phyloP scores from a whole-genome alignment of 441 rosid genomes.

The Adansonia gregorii region DNA sequence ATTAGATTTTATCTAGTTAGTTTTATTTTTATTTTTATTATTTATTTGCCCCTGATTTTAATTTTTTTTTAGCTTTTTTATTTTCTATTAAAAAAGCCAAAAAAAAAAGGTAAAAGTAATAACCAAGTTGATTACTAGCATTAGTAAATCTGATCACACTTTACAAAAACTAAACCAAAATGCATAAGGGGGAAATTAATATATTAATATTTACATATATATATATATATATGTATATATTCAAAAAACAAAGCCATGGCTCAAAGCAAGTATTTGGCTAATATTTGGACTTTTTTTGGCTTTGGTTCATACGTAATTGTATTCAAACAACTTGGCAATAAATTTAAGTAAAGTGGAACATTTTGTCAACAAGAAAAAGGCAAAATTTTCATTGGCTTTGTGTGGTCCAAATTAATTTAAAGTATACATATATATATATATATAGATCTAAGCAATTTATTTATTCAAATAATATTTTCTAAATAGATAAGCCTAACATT shows the following conservation, averaged over 20 bases:
- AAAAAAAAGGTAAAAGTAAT: too few relatives aligned
- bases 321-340: neutral
- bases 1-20: neutral
- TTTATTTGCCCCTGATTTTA: neutral
- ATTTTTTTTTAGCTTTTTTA: neutral
- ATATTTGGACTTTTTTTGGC: neutral
- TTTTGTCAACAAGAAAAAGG: neutral
- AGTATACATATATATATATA: neutral
- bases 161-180: too few relatives aligned
- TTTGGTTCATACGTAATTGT: neutral
- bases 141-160: too few relatives aligned
- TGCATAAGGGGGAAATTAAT: neutral
- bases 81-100: neutral
- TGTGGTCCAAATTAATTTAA: constrained; percentile 5
- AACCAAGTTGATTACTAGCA: too few relatives aligned
- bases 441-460: neutral
- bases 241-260: neutral
- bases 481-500: neutral
- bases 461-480: neutral
- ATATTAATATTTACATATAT: too few relatives aligned
- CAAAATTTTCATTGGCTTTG: neutral
- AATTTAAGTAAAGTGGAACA: neutral
- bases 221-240: too few relatives aligned
- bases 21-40: neutral
- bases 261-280: constrained; percentile 8